Percentiles rank a stretch among this genome's conserved stretches.
These are phyloP conservation scores for Nitzschia palea DNA, from an alignment of 108 stramenopile genomes.

Conservation along the genomic window DNA sequence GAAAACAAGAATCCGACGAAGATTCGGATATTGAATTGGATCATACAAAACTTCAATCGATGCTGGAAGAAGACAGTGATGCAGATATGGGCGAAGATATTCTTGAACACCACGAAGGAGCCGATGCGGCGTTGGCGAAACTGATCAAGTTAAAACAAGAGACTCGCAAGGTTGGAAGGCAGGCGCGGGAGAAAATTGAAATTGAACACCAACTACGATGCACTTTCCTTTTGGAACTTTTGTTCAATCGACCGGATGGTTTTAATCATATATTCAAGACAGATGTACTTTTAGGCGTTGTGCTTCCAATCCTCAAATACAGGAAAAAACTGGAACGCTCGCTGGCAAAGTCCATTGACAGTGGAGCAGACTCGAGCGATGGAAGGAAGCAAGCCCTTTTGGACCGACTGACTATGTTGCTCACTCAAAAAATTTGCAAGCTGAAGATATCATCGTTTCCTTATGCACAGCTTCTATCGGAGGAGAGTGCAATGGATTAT, in stretches of 20 bases:
- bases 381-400: conserved; percentile 59
- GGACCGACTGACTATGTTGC: conserved; percentile 54
- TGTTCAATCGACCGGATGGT: conserved; percentile 49
- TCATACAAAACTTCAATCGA: conserved; percentile 52
- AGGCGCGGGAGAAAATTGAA: conserved; percentile 69
- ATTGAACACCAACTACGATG: conserved; percentile 72
- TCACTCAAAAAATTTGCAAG: conserved; percentile 71
- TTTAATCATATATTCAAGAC: conserved; percentile 51
- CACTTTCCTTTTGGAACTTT: conserved; percentile 61
- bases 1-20: conserved; percentile 35
- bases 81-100: conserved; percentile 53
- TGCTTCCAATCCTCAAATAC: conserved; percentile 54
- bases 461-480: conserved; percentile 13
- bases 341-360: conserved; percentile 33
- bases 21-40: conserved; percentile 70
- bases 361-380: conserved; percentile 35
- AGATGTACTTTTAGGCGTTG: conserved; percentile 50
- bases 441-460: conserved; percentile 36
- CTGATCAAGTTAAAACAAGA: conserved; percentile 85
- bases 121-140: conserved; percentile 80
- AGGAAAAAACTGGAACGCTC: conserved; percentile 52
- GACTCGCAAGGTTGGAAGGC: conserved; percentile 73
- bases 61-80: conserved; percentile 81
- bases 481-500: conserved; percentile 15
- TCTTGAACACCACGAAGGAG: conserved; percentile 88